Base-by-base conservation (phyloP, 371 early-diverging fungal species). In the Mucor velutinosus region DNA sequence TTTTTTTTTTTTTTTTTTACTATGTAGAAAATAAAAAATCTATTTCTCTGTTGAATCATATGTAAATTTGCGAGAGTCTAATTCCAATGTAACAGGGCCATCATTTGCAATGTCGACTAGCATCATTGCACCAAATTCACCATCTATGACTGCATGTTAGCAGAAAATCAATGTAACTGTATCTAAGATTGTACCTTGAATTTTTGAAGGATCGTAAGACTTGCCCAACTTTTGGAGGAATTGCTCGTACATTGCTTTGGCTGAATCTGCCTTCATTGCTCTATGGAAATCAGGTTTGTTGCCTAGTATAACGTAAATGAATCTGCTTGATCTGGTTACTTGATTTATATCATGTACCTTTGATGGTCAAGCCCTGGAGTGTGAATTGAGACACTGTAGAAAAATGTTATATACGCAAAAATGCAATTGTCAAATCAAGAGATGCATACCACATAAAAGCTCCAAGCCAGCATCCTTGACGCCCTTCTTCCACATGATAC, bases 261-360 rank as follows among this genome's bases (percentile, higher is more conserved):
- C 88, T 7, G 73, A 61, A 0, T 77, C 84, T 0, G 89, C 78
- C 62, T 90, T 90, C 95, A 95, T 95, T 14, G 95, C 92, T 32
- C 79, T 62, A 68, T 94, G 95, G 67, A 97, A 97, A 75, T 95
- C 95, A 8, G 95, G 97, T 69, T 96, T 96, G 53, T 87, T 88
- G 14, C 93, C 90, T 55, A 55, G 3, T 7, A 29, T 51, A 12
- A 51, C 0, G 21, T 23, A 19, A 8, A 4, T 47, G n/a, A 47
- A 8, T 47, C 21, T 10, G 15, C 23, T 47, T 47, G 47, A 47
- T 47, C 47, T 47, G 47, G 21, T 47, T 41, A 41, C n/a, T 21
- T 47, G 47, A 47, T 21, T 47, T 21, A 3, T 21, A 47, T 8
- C 47, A 10, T 55, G 15, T 55, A 55, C 55, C 94, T 77, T 95